phyloP scores from a whole-genome alignment of 23 red algal species.

The Gracilaria caudata region DNA sequence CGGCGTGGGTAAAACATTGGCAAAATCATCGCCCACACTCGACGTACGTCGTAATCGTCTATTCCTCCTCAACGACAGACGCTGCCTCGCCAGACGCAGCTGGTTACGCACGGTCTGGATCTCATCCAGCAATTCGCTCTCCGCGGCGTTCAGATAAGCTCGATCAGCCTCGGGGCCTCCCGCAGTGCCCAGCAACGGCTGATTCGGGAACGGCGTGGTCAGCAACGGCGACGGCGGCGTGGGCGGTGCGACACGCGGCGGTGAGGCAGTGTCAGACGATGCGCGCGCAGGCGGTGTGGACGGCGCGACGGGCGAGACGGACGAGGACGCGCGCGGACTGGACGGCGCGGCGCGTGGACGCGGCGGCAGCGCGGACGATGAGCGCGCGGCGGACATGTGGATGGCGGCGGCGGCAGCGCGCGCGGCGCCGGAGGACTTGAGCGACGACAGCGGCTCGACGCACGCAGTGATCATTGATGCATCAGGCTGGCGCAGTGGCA shows the following conservation, averaged over 20 bases:
- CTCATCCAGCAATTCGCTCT: slow-evolving; percentile 40
- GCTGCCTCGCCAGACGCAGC: slow-evolving; percentile 19
- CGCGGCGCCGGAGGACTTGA: not conserved
- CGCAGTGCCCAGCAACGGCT: not conserved
- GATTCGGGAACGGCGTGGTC: not conserved
- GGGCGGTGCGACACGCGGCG: not conserved
- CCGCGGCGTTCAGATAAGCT: slow-evolving; percentile 23
- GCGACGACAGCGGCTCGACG: not conserved
- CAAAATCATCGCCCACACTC: not conserved
- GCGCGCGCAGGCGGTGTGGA: not conserved
- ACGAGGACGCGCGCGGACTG: not conserved
- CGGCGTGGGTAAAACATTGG: not conserved
- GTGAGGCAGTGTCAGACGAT: not conserved
- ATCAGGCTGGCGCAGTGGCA: no score
- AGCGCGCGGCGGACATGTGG: slow-evolving; percentile 1
- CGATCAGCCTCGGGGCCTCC: slow-evolving; percentile 11
- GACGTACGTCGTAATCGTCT: slow-evolving; percentile 13
- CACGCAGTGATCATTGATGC: no score
- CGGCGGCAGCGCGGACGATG: not conserved
- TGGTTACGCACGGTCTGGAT: slow-evolving; percentile 41
- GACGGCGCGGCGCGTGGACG: not conserved
- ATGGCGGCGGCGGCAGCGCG: not conserved
- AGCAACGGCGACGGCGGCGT: slow-evolving; percentile 26
- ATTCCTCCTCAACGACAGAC: slow-evolving; percentile 6
- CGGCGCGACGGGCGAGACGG: slow-evolving; percentile 5